Evolutionary conservation across 345 rosid genomes (phyloP), one percentile per base, ranked within the genome.

Genomic region (Pistacia vera): DNA sequence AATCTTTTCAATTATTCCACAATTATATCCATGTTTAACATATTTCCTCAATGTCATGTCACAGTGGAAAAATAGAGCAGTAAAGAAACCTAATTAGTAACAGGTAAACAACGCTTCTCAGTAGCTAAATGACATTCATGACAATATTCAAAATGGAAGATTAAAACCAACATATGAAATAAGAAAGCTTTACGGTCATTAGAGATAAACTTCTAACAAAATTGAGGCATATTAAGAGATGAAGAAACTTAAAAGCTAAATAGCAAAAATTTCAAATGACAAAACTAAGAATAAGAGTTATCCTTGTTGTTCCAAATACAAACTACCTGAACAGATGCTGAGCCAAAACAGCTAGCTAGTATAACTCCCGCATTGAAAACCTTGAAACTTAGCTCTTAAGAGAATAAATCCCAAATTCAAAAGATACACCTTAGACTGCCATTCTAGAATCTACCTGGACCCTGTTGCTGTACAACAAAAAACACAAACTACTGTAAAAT

Each of bases 251-350:
- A 38, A 38, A 65, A 48, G 55, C 13, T 63, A 54, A 52, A n/a
- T 22, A n/a, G 12, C 17, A 10, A 0, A 13, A 22, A 35, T 62
- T 11, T 33, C 20, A 36, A 46, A 33, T 8, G 14, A 20, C 0
- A 36, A 68, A 14, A 36, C 63, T 65, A 55, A 22, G 25, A 14
- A 35, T 58, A 38, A 38, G 8, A 44, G 16, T 65, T 22, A 22
- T 13, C 70, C 35, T 38, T 2, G 8, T 51, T 54, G 28, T 55
- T 55, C 44, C 56, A 65, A 65, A 66, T 65, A 56, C 70, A 65
- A 56, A 64, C 51, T 65, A 65, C 52, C 51, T 51, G 35, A 65
- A 74, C 56, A 55, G 28, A 56, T n/a, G 71, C 41, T 10, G 22
- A 11, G 33, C 35, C 61, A 74, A 63, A 64, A 41, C 22, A 55